Conservation (phyloP, 1,139 yeast genomes). For the Scheffersomyces lignicola region DNA sequence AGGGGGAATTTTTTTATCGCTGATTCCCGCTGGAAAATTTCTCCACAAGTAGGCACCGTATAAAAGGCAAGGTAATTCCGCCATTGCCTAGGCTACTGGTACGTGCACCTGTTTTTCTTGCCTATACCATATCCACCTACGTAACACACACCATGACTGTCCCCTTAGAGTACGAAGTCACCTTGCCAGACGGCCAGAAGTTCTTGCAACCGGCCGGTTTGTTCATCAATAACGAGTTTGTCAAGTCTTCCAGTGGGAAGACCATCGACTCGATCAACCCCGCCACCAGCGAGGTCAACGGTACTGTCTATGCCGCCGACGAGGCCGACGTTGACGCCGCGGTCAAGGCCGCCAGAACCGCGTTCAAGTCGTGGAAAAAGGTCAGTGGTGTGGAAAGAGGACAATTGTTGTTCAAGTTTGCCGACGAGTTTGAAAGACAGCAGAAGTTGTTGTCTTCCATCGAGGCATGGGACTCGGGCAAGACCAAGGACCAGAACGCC, state of each 20-base stretch:
- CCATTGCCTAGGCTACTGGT: no score
- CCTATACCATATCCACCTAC: not conserved
- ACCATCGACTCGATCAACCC: slow-evolving; percentile 66
- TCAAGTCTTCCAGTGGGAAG: slow-evolving; percentile 59
- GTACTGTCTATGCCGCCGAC: slow-evolving; percentile 66
- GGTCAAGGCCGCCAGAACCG: slow-evolving; percentile 69
- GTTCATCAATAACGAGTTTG: slow-evolving; percentile 80
- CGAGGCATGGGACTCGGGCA: slow-evolving; percentile 84
- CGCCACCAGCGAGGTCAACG: slow-evolving; percentile 65
- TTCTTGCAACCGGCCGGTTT: slow-evolving; percentile 73
- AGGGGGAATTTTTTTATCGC: no score
- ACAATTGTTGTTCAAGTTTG: slow-evolving; percentile 53
- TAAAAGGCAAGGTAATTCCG: no score
- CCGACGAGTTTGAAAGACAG: slow-evolving; percentile 58
- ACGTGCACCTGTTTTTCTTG: no score
- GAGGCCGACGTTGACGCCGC: slow-evolving; percentile 74
- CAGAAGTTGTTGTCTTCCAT: slow-evolving; percentile 60
- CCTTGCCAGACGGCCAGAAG: slow-evolving; percentile 55
- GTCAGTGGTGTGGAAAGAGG: slow-evolving; percentile 55
- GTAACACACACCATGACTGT: slow-evolving; percentile 9
- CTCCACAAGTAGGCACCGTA: no score
- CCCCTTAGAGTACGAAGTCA: slow-evolving; percentile 43
- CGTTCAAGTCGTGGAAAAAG: slow-evolving; percentile 58
- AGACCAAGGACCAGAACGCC: slow-evolving; percentile 55
- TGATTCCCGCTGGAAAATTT: no score